Evolutionary conservation across 2,329 filamentous ascomycete species (phyloP), one percentile per base, ranked within the genome.

Genomic region (Coleophoma cylindrospora): DNA sequence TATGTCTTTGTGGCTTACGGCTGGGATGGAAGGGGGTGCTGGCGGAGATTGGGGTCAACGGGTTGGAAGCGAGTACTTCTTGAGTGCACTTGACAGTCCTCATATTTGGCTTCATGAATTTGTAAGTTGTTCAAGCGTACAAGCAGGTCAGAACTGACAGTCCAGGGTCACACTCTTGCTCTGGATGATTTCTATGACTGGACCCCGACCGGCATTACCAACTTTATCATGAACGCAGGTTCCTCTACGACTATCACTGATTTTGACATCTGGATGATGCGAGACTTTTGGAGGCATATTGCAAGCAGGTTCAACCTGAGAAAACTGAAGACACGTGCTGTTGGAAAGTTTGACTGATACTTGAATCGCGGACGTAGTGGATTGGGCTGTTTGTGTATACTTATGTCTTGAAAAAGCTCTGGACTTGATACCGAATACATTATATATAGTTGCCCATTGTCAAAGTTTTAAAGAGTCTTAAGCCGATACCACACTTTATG

Each of bases 41-140:
- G 73, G 72, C 43, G 72, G 72, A 43, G 71, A 75, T 50, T 75
- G 72, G 72, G 72, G 72, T n/a, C 70, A 75, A 56, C 61, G 70
- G 4, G 62, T 74, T 19, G 72, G 67, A 2, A 64, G 62, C 8
- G 71, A 74, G 52, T 74, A 73, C 57, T 73, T 74, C 54, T 62
- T 74, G 60, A 47, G 61, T 17, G 61, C 62, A 12, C 46, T 75
- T 1, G 61, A 66, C 15, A 66, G 69, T 54, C 64, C 71, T 33
- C 72, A 75, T 54, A 75, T 76, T 45, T 66, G 72, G 8, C 66
- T 71, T n/a, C 72, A 75, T 51, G 73, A 74, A 59, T 68, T 44
- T 44, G 41, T 44, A 32, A 10, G 41, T 44, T 19, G 7, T 4
- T 4, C 11, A 27, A 27, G 7, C 27, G 9, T 27, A 27, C 27